These are phyloP conservation scores for Pleurotus citrinopileatus DNA, from an alignment of 768 basidiomycete genomes.

Conservation along the genomic window DNA sequence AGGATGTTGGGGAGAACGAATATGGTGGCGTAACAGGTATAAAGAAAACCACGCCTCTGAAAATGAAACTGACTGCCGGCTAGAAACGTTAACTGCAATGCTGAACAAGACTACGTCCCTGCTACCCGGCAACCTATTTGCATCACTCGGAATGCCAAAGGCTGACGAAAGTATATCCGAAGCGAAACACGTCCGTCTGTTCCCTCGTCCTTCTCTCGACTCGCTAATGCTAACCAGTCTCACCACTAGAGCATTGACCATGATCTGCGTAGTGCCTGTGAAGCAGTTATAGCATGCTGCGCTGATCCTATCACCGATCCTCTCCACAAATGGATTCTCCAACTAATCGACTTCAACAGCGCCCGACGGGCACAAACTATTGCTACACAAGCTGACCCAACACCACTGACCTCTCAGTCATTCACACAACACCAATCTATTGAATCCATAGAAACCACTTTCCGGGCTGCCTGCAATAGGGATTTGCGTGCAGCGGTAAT, in stretches of 20 bases:
- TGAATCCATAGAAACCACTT: slow-evolving; percentile 47
- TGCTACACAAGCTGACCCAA: slow-evolving; percentile 12
- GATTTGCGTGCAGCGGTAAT: slow-evolving; percentile 54
- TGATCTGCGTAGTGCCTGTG: slow-evolving; percentile 81
- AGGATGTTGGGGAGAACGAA: slow-evolving; percentile 41
- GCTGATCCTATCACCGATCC: slow-evolving; percentile 55
- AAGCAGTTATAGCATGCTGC: slow-evolving; percentile 72
- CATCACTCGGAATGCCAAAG: slow-evolving; percentile 64
- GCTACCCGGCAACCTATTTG: slow-evolving; percentile 67
- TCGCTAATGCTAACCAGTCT: neutral
- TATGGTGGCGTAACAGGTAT: slow-evolving; percentile 62
- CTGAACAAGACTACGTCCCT: slow-evolving; percentile 58
- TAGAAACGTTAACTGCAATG: slow-evolving; percentile 59
- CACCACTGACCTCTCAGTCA: slow-evolving; percentile 33
- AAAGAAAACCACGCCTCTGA: neutral
- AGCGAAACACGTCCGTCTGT: slow-evolving; percentile 60
- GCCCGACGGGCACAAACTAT: slow-evolving; percentile 11
- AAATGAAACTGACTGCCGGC: neutral
- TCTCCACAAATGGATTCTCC: slow-evolving; percentile 61
- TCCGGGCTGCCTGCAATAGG: slow-evolving; percentile 51
- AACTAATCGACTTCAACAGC: slow-evolving; percentile 29
- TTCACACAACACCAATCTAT: slow-evolving; percentile 54
- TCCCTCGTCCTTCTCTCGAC: neutral
- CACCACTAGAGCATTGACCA: slow-evolving; percentile 74
- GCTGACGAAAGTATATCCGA: slow-evolving; percentile 63